These are phyloP conservation scores for Schwanniomyces yamadae DNA, from an alignment of 805 yeast species.

Conservation along the genomic window DNA sequence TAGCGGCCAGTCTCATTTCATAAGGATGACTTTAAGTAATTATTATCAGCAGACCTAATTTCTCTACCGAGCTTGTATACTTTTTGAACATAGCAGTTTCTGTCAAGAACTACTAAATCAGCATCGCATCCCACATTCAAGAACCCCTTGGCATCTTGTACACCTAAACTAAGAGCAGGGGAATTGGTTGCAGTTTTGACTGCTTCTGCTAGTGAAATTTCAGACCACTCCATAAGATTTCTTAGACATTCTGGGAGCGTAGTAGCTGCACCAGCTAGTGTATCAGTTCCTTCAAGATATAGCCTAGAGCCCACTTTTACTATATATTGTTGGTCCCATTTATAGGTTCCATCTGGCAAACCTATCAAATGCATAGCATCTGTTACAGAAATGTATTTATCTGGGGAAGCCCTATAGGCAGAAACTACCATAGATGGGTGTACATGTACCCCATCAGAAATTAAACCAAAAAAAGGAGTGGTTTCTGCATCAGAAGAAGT, in stretches of 20 bases:
- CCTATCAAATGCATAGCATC: constrained; percentile 62
- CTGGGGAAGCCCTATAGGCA: constrained; percentile 52
- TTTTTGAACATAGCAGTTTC: constrained; percentile 41
- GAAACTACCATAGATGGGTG: constrained; percentile 51
- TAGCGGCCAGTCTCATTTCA: neutral
- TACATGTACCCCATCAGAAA: constrained; percentile 60
- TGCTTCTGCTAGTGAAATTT: constrained; percentile 49
- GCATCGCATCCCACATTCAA: constrained; percentile 56
- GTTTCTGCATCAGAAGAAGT: constrained; percentile 26
- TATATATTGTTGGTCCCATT: constrained; percentile 49
- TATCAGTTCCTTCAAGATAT: constrained; percentile 51
- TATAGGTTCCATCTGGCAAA: constrained; percentile 53
- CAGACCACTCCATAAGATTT: constrained; percentile 51
- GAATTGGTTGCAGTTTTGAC: constrained; percentile 54
- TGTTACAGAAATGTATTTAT: constrained; percentile 55
- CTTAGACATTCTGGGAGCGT: constrained; percentile 50
- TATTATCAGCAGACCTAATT: constrained; percentile 18
- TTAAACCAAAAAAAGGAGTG: constrained; percentile 52
- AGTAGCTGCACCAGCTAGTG: constrained; percentile 64
- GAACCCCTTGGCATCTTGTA: constrained; percentile 47
- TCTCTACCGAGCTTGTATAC: constrained; percentile 52
- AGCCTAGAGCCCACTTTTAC: constrained; percentile 48
- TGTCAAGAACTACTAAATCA: constrained; percentile 49
- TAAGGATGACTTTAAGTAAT: constrained; percentile 3
- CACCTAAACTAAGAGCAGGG: constrained; percentile 50